Evolutionary conservation across 1,284 basidiomycete species (phyloP).

Genomic region (Pholiota adiposa): DNA sequence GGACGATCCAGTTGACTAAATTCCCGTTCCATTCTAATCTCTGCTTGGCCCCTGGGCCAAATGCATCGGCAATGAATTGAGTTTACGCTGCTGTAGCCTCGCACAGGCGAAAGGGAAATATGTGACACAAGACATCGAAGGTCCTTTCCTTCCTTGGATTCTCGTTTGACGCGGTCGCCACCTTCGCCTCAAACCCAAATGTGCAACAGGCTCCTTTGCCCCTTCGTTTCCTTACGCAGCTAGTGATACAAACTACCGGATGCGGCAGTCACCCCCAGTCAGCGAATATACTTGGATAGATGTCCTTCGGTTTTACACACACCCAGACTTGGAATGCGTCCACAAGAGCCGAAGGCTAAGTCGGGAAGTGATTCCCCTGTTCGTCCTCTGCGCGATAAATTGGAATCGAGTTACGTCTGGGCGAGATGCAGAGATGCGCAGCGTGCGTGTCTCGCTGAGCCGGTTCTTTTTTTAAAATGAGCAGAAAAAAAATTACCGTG

Average conservation of each 20-base stretch:
- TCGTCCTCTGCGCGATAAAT: background rate
- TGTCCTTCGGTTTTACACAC: constrained; percentile 2
- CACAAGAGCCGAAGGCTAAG: constrained; percentile 5
- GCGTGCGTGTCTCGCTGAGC: background rate
- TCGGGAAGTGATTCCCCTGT: constrained; percentile 6
- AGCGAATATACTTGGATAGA: constrained; percentile 5
- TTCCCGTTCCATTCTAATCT: constrained; percentile 5
- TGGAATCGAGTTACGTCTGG: background rate
- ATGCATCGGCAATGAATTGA: constrained; percentile 2
- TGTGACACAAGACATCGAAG: background rate
- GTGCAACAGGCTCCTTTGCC: constrained; percentile 2
- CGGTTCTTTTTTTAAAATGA: constrained; percentile 2
- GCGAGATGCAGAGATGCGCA: constrained; percentile 2
- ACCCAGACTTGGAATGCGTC: background rate
- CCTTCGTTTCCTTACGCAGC: constrained; percentile 1
- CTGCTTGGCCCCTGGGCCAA: background rate
- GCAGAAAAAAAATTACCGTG: background rate
- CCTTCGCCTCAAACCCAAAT: constrained; percentile 1
- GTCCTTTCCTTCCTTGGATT: constrained; percentile 2
- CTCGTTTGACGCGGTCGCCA: background rate
- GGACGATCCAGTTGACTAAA: constrained; percentile 3
- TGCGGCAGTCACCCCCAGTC: background rate
- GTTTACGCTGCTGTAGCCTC: background rate
- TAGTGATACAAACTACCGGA: background rate
- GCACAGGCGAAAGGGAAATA: background rate